These are phyloP conservation scores for Penicillium riverlandense DNA, from an alignment of 495 filamentous ascomycete species.

Conservation along the genomic window DNA sequence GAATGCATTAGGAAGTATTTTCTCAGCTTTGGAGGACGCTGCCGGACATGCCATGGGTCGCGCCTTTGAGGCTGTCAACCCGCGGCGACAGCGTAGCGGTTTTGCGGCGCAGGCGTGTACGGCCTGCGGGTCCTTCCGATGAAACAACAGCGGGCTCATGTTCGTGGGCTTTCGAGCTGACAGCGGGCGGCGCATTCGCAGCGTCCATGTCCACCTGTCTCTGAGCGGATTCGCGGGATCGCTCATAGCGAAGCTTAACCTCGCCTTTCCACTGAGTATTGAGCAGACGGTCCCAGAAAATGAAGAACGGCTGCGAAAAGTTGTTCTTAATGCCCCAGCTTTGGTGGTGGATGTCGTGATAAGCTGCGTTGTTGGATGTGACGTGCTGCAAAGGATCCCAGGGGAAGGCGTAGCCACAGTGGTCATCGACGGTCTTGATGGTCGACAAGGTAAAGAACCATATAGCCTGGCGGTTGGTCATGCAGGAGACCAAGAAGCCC, in stretches of 20 bases:
- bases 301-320: slow-evolving; percentile 48
- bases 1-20: slow-evolving; percentile 3
- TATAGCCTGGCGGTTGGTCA: slow-evolving; percentile 75
- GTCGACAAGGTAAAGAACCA: slow-evolving; percentile 77
- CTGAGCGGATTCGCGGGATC: slow-evolving; percentile 33
- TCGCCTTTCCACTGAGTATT: slow-evolving; percentile 41
- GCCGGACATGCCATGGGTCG: slow-evolving; percentile 31
- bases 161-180: slow-evolving; percentile 2
- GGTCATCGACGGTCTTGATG: slow-evolving; percentile 95
- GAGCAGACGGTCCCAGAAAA: slow-evolving; percentile 44
- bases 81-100: slow-evolving; percentile 10
- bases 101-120: slow-evolving; percentile 33
- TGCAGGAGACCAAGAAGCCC: slow-evolving; percentile 66
- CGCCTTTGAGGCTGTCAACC: slow-evolving; percentile 35
- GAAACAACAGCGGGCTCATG: slow-evolving; percentile 21
- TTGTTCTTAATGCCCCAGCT: slow-evolving; percentile 89
- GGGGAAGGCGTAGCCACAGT: slow-evolving; percentile 91
- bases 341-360: slow-evolving; percentile 98
- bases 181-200: slow-evolving; percentile 3
- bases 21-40: slow-evolving; percentile 31
- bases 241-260: slow-evolving; percentile 37
- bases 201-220: slow-evolving; percentile 29
- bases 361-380: slow-evolving; percentile 87
- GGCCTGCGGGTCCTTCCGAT: slow-evolving; percentile 20
- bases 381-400: slow-evolving; percentile 90